Evolutionary conservation across 331 rosid species (phyloP).

Genomic region (Phaseolus coccineus): DNA sequence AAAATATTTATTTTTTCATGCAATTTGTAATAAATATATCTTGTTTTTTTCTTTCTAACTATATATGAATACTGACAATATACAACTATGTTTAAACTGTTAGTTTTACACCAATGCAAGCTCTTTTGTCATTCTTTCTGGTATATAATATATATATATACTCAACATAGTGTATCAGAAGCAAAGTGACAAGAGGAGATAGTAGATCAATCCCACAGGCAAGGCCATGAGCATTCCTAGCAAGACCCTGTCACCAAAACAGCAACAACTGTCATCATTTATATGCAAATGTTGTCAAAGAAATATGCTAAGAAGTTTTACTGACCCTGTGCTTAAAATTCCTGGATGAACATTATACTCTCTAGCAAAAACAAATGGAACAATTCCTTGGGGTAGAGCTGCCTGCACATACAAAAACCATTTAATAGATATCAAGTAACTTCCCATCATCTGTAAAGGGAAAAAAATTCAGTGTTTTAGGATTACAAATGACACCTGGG

Average conservation of each 20-base stretch:
- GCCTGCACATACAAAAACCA: slow-evolving; percentile 63
- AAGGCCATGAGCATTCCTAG: slow-evolving; percentile 90
- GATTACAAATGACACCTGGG: too few relatives aligned
- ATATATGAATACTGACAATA: slow-evolving; percentile 28
- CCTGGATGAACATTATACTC: slow-evolving; percentile 87
- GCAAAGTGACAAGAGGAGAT: slow-evolving; percentile 70
- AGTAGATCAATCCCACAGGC: slow-evolving; percentile 84
- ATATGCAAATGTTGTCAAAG: background rate
- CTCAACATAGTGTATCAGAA: slow-evolving; percentile 50
- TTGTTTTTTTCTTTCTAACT: background rate
- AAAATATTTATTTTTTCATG: slow-evolving; percentile 15
- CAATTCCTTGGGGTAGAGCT: slow-evolving; percentile 96
- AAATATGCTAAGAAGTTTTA: slow-evolving; percentile 27
- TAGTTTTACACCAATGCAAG: slow-evolving; percentile 24
- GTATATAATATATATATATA: background rate
- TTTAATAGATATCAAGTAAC: background rate
- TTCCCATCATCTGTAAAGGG: background rate
- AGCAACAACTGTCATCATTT: slow-evolving; percentile 41
- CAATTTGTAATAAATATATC: slow-evolving; percentile 24
- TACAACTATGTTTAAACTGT: slow-evolving; percentile 41
- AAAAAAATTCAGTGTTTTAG: too few relatives aligned
- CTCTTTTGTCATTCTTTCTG: slow-evolving; percentile 26
- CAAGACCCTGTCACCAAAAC: slow-evolving; percentile 71
- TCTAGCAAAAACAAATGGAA: slow-evolving; percentile 93
- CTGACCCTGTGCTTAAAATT: slow-evolving; percentile 87